Evolutionary conservation across 108 stramenopile genomes (phyloP).

Genomic region (Pseudonitzschia multiseries): DNA sequence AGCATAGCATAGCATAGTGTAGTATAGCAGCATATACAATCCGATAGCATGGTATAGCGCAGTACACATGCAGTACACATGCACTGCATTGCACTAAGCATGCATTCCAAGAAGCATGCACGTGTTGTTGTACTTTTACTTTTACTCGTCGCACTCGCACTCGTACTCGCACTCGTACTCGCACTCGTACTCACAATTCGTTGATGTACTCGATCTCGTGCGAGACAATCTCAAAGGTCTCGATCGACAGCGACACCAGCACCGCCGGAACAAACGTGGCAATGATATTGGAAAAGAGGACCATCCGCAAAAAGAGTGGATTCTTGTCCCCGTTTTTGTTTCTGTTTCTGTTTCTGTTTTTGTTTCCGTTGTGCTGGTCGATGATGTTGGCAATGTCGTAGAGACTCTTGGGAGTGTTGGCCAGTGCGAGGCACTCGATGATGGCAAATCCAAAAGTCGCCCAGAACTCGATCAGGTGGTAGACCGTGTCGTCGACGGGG

Average conservation of each 20-base stretch:
- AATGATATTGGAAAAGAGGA: slow-evolving; percentile 47
- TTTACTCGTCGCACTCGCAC: too few relatives aligned
- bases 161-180: too few relatives aligned
- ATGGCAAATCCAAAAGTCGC: slow-evolving; percentile 33
- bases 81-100: too few relatives aligned
- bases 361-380: too few relatives aligned
- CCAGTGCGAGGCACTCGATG: slow-evolving; percentile 21
- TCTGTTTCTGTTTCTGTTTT: too few relatives aligned
- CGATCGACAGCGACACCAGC: slow-evolving; percentile 25
- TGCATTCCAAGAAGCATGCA: too few relatives aligned
- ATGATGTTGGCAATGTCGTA: too few relatives aligned
- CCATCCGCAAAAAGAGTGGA: slow-evolving; percentile 28
- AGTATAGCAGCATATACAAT: too few relatives aligned
- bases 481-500: slow-evolving; percentile 22
- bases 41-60: too few relatives aligned
- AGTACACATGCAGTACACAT: too few relatives aligned
- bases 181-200: slow-evolving; percentile 42
- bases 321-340: slow-evolving; percentile 8
- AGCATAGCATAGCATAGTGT: too few relatives aligned
- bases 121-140: too few relatives aligned
- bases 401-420: slow-evolving; percentile 36
- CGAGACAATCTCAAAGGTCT: slow-evolving; percentile 34
- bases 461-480: slow-evolving; percentile 48
- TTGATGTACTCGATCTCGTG: slow-evolving; percentile 54
- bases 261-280: slow-evolving; percentile 37